Conservation (phyloP, 768 basidiomycete genomes). For the Tricholoma terreum region DNA sequence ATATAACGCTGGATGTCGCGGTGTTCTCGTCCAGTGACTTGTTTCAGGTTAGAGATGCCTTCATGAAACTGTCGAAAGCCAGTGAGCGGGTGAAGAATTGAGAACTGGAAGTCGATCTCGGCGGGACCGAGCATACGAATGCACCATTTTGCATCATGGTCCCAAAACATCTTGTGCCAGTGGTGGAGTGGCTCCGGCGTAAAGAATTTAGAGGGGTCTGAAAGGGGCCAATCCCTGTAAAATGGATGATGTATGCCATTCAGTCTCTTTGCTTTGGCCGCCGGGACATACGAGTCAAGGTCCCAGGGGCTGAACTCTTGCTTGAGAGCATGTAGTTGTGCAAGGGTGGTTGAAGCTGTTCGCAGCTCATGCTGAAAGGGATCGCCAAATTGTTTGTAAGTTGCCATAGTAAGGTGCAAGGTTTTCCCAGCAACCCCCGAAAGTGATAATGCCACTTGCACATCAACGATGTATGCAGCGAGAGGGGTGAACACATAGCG, state of each 20-base stretch:
- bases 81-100: slow-evolving; percentile 31
- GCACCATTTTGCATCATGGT: slow-evolving; percentile 41
- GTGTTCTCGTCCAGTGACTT: slow-evolving; percentile 40
- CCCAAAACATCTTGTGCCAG: too few relatives aligned
- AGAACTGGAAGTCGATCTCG: too few relatives aligned
- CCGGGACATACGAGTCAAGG: slow-evolving; percentile 20
- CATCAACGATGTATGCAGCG: slow-evolving; percentile 29
- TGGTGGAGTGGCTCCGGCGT: too few relatives aligned
- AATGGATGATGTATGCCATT: slow-evolving; percentile 34
- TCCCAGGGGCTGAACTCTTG: slow-evolving; percentile 19
- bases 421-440: slow-evolving; percentile 26
- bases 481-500: slow-evolving; percentile 26
- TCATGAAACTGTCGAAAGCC: slow-evolving; percentile 36
- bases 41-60: slow-evolving; percentile 37
- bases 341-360: slow-evolving; percentile 20
- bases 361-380: slow-evolving; percentile 20
- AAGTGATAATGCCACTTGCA: slow-evolving; percentile 28
- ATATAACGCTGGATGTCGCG: slow-evolving; percentile 31
- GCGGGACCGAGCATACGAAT: slow-evolving; percentile 22
- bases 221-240: slow-evolving; percentile 34
- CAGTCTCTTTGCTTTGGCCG: slow-evolving; percentile 20
- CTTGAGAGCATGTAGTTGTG: slow-evolving; percentile 11
- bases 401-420: slow-evolving; percentile 30
- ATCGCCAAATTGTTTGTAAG: slow-evolving; percentile 28
- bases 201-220: slow-evolving; percentile 32